Base-by-base conservation (phyloP, 495 filamentous ascomycete species). In the Talaromyces proteolyticus region DNA sequence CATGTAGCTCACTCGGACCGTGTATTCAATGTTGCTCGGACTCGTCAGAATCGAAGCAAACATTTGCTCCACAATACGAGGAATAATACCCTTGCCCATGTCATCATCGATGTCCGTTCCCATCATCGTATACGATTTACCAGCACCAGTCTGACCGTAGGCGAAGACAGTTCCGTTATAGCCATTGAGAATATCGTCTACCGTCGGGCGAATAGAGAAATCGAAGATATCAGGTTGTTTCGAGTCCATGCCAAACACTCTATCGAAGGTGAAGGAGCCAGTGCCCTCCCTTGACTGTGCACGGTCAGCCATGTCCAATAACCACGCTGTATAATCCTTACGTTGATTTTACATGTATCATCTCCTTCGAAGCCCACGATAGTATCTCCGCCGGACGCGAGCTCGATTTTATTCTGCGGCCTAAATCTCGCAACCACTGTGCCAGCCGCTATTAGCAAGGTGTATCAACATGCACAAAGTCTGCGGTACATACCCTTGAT, bases 61-160 rank as follows among this genome's bases (percentile, higher is more conserved):
- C 59, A 98, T 96, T 67, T 98, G 93, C 67, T 96, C 89, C 56
- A 97, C 88, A 55, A 98, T 98, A 55, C 93, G 85, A 26, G 93
- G 93, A 57, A 96, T 98, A 22, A 98, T 88, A 76, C 93, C 93
- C 66, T 89, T 90, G 55, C 82, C 82, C 47, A 82, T 76, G 0
- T 91, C 87, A 67, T 96, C 88, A 58, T 95, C 93, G 65, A 97
- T 96, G 70, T 92, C 91, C 19, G 84, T 86, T 47, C 91, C 91
- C 93, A 97, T 98, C 93, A 98, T 98, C 0, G 91, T 96, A 66
- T 91, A 97, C 14, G 93, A 97, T 73, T 98, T 98, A 68, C 93
- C 93, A 4, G 94, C 91, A 66, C 93, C 93, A 1, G 93, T 98
- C 75, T 98, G 93, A 64, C 93, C 93, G 64, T 98, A 98, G 54